Conservation (phyloP, 2,329 filamentous ascomycete species). For the Exophiala spinifera region DNA sequence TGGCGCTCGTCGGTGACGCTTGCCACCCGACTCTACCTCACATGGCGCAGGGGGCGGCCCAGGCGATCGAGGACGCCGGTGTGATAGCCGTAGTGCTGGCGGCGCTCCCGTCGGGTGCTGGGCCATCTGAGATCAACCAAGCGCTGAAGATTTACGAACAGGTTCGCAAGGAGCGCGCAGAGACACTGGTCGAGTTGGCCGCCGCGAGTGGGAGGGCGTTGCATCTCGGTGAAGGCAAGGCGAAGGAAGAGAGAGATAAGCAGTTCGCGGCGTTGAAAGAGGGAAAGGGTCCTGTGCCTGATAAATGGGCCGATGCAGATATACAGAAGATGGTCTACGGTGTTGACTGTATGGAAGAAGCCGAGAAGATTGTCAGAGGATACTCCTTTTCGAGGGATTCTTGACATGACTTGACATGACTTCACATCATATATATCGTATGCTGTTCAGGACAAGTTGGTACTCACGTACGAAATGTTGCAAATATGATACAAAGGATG, state of each 20-base stretch:
- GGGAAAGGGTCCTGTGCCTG: conserved; percentile 52
- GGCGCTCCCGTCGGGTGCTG: conserved; percentile 42
- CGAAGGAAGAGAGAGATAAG: conserved; percentile 57
- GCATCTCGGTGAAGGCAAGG: conserved; percentile 57
- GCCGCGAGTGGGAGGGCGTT: conserved; percentile 53
- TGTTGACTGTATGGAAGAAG: conserved; percentile 57
- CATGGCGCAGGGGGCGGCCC: conserved; percentile 62
- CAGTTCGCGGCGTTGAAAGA: conserved; percentile 53
- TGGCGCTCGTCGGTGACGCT: conserved; percentile 57
- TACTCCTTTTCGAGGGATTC: too few relatives aligned
- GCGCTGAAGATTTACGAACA: conserved; percentile 56
- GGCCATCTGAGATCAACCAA: conserved; percentile 48
- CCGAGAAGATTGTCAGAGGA: too few relatives aligned
- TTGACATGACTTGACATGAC: too few relatives aligned
- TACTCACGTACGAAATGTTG: too few relatives aligned
- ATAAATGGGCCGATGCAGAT: conserved; percentile 69
- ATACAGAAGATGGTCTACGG: conserved; percentile 66
- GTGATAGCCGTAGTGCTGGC: conserved; percentile 53
- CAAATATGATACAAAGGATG: too few relatives aligned
- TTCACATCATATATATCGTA: too few relatives aligned
- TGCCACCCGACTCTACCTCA: conserved; percentile 64
- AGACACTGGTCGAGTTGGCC: conserved; percentile 56
- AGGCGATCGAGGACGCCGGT: conserved; percentile 63
- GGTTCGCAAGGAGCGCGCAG: conserved; percentile 55
- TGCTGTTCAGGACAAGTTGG: too few relatives aligned